phyloP scores from a whole-genome alignment of 75 land plant species.

The Sequoia sempervirens region DNA sequence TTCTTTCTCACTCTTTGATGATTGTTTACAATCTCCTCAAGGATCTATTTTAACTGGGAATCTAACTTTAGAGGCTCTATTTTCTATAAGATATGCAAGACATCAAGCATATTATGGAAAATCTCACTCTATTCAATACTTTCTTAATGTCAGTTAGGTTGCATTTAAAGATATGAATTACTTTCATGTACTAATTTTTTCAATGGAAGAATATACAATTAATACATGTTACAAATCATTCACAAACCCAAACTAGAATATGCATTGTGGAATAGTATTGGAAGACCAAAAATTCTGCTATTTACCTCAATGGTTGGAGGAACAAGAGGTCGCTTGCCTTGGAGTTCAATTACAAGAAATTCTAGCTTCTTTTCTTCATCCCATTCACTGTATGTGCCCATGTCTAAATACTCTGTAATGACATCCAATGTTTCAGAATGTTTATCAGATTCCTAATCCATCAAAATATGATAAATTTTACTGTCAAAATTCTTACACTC shows the following conservation, averaged over 20 bases:
- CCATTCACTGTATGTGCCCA: slow-evolving; percentile 92
- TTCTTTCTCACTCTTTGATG: too few relatives aligned
- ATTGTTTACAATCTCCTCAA: too few relatives aligned
- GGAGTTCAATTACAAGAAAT: slow-evolving; percentile 74
- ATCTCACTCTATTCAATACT: neutral
- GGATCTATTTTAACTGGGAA: neutral
- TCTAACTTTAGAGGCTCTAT: neutral
- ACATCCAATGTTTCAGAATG: slow-evolving; percentile 90
- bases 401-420: slow-evolving; percentile 76
- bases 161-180: neutral
- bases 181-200: neutral
- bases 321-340: slow-evolving; percentile 87
- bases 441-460: slow-evolving; percentile 74
- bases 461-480: neutral
- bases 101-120: neutral
- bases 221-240: neutral
- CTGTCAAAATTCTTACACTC: neutral
- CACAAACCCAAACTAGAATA: neutral
- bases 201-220: neutral
- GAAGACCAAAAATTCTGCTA: neutral
- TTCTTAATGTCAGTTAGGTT: neutral
- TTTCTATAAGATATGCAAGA: neutral
- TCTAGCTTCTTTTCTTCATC: slow-evolving; percentile 81
- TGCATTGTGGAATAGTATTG: neutral
- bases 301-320: slow-evolving; percentile 73